These are phyloP conservation scores for Syncephalastrum racemosum DNA, from an alignment of 371 early-diverging fungal genomes.

Conservation along the genomic window DNA sequence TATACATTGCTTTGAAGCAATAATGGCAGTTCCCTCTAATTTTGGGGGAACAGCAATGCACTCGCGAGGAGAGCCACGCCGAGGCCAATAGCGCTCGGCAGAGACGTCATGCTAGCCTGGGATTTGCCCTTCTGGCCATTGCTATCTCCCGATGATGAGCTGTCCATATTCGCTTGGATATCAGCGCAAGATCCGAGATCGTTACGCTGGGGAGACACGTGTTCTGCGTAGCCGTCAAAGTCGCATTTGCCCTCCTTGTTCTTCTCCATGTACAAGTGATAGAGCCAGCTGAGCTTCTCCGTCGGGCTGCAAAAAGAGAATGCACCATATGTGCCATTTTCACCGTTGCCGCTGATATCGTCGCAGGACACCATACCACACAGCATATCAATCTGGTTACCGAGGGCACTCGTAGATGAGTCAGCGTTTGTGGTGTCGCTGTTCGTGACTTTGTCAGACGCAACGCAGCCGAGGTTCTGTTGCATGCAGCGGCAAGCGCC, in stretches of 20 bases:
- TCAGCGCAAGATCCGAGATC: slow-evolving; percentile 30
- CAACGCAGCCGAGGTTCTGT: slow-evolving; percentile 60
- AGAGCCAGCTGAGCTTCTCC: slow-evolving; percentile 54
- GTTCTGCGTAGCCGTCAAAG: slow-evolving; percentile 40
- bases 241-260: slow-evolving; percentile 28
- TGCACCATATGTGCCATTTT: slow-evolving; percentile 54
- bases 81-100: neutral
- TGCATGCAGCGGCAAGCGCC: slow-evolving; percentile 72
- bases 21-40: too few relatives aligned
- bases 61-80: too few relatives aligned
- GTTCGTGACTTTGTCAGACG: slow-evolving; percentile 43
- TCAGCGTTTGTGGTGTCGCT: slow-evolving; percentile 21
- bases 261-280: slow-evolving; percentile 29
- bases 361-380: slow-evolving; percentile 55
- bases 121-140: neutral
- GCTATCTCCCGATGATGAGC: neutral
- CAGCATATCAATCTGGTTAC: slow-evolving; percentile 45
- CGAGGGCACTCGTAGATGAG: slow-evolving; percentile 12
- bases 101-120: neutral
- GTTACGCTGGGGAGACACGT: slow-evolving; percentile 29
- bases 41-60: too few relatives aligned
- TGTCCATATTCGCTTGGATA: slow-evolving; percentile 24
- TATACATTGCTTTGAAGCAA: too few relatives aligned
- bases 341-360: slow-evolving; percentile 54
- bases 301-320: slow-evolving; percentile 54